Evolutionary conservation across 768 basidiomycete species (phyloP).

Genomic region (Mycena pura): DNA sequence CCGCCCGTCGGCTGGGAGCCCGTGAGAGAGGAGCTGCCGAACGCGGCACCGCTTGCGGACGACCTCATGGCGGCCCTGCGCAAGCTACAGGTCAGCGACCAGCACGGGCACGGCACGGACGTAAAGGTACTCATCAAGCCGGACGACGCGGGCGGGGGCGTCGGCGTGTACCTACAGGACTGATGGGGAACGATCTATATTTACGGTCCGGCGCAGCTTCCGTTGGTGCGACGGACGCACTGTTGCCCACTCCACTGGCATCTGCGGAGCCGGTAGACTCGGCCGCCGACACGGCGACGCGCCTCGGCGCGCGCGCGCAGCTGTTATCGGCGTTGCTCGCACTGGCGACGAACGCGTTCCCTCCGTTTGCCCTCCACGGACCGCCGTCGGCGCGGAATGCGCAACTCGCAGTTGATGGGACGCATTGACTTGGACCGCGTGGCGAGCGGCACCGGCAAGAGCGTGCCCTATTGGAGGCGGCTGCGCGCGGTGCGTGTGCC

Average conservation of each 20-base stretch:
- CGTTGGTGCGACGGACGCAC: no score
- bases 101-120: conserved; percentile 41
- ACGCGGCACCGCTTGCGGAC: conserved; percentile 17
- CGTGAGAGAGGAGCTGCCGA: conserved; percentile 41
- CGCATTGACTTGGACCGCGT: background rate
- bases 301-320: conserved; percentile 84
- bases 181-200: conserved; percentile 72
- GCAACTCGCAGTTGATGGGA: conserved; percentile 15
- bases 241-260: conserved; percentile 22
- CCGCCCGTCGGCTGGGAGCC: conserved; percentile 98
- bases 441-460: no score
- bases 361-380: conserved; percentile 67
- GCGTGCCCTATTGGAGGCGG: conserved; percentile 35
- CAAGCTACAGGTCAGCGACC: conserved; percentile 60
- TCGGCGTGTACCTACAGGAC: conserved; percentile 81
- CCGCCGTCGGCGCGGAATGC: background rate
- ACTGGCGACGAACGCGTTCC: conserved; percentile 67
- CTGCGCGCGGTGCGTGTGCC: conserved; percentile 55
- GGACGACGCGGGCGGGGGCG: conserved; percentile 66
- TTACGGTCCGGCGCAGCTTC: conserved; percentile 49
- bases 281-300: conserved; percentile 62
- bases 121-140: conserved; percentile 72
- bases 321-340: conserved; percentile 78
- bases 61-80: conserved; percentile 21
- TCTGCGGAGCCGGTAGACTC: conserved; percentile 50